phyloP scores from a whole-genome alignment of 768 basidiomycete genomes.

The Mycena metata region DNA sequence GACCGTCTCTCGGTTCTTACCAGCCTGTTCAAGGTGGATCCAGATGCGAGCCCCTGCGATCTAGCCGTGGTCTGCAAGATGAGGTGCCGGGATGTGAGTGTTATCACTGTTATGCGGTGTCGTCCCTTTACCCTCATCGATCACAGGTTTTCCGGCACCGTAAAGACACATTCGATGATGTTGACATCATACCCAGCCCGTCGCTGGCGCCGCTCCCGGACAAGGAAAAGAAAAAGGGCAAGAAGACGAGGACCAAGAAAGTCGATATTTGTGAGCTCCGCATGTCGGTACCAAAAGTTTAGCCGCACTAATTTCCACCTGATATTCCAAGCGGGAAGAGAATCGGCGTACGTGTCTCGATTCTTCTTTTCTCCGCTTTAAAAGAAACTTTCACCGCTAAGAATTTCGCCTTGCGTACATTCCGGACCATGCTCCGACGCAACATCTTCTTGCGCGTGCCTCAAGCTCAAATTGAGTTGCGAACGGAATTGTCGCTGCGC shows the following conservation, averaged over 20 bases:
- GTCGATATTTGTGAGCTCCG: neutral
- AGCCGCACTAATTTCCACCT: too few species aligned
- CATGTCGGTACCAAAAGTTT: too few species aligned
- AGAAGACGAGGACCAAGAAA: neutral
- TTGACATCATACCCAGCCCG: neutral
- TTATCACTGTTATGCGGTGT: conserved; percentile 32
- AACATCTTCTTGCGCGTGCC: conserved; percentile 56
- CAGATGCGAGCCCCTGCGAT: conserved; percentile 64
- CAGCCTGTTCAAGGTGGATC: conserved; percentile 56
- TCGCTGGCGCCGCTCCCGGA: too few species aligned
- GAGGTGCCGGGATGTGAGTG: conserved; percentile 60
- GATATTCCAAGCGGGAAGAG: neutral
- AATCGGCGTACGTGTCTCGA: neutral
- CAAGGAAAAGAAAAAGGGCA: neutral
- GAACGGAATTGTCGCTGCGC: conserved; percentile 63
- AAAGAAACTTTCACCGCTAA: neutral
- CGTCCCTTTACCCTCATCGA: conserved; percentile 32
- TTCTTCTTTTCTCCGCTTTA: conserved; percentile 14
- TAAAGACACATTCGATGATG: neutral
- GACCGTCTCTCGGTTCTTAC: conserved; percentile 45
- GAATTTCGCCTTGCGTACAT: conserved; percentile 50
- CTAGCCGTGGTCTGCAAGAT: conserved; percentile 62
- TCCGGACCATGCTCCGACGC: conserved; percentile 58
- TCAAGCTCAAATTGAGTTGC: conserved; percentile 55
- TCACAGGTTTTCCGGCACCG: conserved; percentile 39